Evolutionary conservation across 1,284 basidiomycete genomes (phyloP).

Genomic region (Pterulicium gracile): DNA sequence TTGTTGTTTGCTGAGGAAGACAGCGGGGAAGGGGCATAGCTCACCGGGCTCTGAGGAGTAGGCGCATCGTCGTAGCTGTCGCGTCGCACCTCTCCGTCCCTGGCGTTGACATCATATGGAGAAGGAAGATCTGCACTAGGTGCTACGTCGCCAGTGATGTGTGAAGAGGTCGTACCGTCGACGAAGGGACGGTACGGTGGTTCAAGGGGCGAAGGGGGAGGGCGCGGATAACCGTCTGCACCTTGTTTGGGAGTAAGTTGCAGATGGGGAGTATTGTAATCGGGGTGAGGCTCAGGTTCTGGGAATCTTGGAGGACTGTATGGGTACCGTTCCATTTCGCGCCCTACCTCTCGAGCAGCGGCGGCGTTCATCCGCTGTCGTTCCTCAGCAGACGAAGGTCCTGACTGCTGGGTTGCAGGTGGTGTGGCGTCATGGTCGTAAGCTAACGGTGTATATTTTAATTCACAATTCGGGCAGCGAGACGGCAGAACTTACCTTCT

Average conservation of each 20-base stretch:
- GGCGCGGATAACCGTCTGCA: constrained; percentile 1
- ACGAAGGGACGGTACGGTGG: constrained; percentile 6
- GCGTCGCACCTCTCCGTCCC: not conserved
- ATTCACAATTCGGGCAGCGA: too few relatives aligned
- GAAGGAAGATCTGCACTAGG: constrained; percentile 6
- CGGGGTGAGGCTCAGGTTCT: constrained; percentile 10
- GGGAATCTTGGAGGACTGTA: constrained; percentile 26
- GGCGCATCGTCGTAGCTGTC: not conserved
- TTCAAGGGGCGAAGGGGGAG: constrained; percentile 8
- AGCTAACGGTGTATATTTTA: too few relatives aligned
- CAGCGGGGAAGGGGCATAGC: not conserved
- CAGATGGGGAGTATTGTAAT: constrained; percentile 3
- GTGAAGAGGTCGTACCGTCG: constrained; percentile 3
- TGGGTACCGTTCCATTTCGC: constrained; percentile 48
- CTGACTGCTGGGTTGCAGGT: constrained; percentile 18
- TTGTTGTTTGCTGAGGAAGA: not conserved
- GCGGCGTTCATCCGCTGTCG: constrained; percentile 36
- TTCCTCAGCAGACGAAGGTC: constrained; percentile 24
- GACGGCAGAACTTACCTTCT: too few relatives aligned
- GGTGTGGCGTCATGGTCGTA: constrained; percentile 1
- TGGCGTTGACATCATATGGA: not conserved
- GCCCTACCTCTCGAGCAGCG: constrained; percentile 54
- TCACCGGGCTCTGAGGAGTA: not conserved
- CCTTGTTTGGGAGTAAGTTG: too few relatives aligned
- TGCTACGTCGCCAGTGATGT: constrained; percentile 6